A percentile compares a stretch with the other conserved stretches of the same genome.
Conservation (phyloP, 352 stramenopile genomes). For the Phytophthora hybrid region DNA sequence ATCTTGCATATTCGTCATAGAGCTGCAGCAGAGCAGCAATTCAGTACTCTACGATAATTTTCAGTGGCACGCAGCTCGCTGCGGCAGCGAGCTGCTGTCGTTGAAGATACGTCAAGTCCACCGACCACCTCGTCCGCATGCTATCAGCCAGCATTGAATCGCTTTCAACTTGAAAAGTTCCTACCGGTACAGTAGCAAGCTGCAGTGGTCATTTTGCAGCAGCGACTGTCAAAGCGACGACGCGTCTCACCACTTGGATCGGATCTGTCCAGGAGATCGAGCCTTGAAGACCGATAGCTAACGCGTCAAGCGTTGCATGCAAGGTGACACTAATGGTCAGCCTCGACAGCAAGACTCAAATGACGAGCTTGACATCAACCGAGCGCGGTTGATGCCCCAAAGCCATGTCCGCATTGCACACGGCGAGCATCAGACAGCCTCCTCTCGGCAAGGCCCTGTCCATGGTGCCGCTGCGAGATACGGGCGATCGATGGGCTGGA, state of each 20-base stretch:
- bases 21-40: background rate
- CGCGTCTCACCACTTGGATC: constrained; percentile 4
- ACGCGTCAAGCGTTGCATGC: constrained; percentile 6
- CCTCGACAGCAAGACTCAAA: background rate
- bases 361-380: background rate
- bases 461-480: constrained; percentile 32
- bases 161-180: no score
- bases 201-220: background rate
- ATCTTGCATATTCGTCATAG: background rate
- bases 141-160: background rate
- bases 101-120: constrained; percentile 16
- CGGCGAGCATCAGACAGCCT: constrained; percentile 19
- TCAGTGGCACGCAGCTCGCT: background rate
- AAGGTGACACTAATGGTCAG: constrained; percentile 11
- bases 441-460: constrained; percentile 22
- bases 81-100: constrained; percentile 1
- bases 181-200: no score
- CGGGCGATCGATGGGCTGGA: constrained; percentile 31
- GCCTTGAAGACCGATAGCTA: background rate
- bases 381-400: constrained; percentile 5
- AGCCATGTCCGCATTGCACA: constrained; percentile 20
- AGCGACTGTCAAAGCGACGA: constrained; percentile 13
- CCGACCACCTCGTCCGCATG: background rate
- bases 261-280: background rate
- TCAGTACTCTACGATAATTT: background rate